Conservation (phyloP, 805 yeast species). For the Metschnikowia continentalis region DNA sequence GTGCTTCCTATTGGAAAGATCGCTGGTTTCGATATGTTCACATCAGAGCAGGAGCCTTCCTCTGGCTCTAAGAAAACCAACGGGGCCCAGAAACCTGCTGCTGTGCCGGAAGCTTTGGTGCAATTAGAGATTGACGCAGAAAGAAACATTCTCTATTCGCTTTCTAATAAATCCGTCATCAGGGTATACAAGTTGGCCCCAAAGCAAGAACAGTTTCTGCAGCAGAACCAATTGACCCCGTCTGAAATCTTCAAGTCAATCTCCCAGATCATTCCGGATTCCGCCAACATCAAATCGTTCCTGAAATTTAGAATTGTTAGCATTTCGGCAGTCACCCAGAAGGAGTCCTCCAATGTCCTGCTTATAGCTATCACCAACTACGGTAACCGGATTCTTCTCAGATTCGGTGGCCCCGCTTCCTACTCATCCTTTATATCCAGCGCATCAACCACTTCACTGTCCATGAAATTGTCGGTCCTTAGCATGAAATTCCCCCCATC, state of each 20-base stretch:
- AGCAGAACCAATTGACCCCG: conserved; percentile 39
- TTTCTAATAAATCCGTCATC: conserved; percentile 77
- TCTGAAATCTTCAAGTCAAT: conserved; percentile 45
- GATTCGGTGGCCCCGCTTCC: conserved; percentile 39
- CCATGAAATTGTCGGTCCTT: conserved; percentile 31
- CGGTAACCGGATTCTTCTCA: conserved; percentile 75
- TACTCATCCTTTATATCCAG: conserved; percentile 23
- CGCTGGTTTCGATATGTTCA: conserved; percentile 32
- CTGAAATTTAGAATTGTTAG: conserved; percentile 55
- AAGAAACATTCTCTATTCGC: conserved; percentile 71
- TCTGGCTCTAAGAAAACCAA: conserved; percentile 8
- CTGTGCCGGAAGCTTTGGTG: conserved; percentile 51
- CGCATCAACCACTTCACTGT: conserved; percentile 23
- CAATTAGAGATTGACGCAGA: conserved; percentile 73
- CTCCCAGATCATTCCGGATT: conserved; percentile 51
- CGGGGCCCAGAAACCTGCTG: conserved; percentile 7
- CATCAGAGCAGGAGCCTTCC: conserved; percentile 19
- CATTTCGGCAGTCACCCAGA: conserved; percentile 54
- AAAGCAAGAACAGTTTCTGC: conserved; percentile 37
- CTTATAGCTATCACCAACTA: conserved; percentile 74
- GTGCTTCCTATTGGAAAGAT: conserved; percentile 35
- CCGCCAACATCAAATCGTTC: conserved; percentile 49
- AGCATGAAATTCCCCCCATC: conserved; percentile 68
- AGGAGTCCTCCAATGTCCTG: conserved; percentile 66
- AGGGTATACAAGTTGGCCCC: conserved; percentile 64